phyloP scores from a whole-genome alignment of 495 filamentous ascomycete genomes.

The Neurospora sp. region DNA sequence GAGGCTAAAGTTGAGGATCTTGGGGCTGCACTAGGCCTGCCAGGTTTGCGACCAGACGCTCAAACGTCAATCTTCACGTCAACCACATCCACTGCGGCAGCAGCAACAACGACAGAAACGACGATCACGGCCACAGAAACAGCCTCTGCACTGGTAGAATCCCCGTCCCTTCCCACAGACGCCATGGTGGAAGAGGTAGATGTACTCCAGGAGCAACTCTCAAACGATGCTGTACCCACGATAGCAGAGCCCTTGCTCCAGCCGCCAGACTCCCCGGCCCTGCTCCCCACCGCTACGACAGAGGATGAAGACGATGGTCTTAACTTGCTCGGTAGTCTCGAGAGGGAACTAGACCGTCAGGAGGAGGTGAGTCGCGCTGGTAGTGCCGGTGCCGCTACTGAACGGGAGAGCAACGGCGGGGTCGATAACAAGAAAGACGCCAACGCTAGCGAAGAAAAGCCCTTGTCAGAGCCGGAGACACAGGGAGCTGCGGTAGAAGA shows the following conservation, averaged over 20 bases:
- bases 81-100: neutral
- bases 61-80: neutral
- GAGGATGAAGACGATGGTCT: slow-evolving; percentile 21
- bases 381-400: neutral
- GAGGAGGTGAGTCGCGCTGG: slow-evolving; percentile 10
- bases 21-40: neutral
- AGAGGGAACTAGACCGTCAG: slow-evolving; percentile 22
- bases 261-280: slow-evolving; percentile 12
- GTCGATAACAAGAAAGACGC: neutral
- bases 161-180: neutral
- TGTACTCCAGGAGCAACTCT: neutral
- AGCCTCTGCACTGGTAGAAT: neutral
- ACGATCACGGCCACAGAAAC: neutral
- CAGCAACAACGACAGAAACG: neutral
- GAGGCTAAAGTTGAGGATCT: neutral
- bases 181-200: neutral
- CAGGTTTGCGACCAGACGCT: neutral
- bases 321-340: slow-evolving; percentile 21
- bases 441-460: neutral
- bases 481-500: neutral
- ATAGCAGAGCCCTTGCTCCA: neutral
- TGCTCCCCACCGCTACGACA: slow-evolving; percentile 7
- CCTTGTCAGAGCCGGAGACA: neutral
- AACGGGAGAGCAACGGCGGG: neutral
- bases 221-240: neutral